Conservation (phyloP, 371 early-diverging fungal genomes). For the Funneliformis caledonium region DNA sequence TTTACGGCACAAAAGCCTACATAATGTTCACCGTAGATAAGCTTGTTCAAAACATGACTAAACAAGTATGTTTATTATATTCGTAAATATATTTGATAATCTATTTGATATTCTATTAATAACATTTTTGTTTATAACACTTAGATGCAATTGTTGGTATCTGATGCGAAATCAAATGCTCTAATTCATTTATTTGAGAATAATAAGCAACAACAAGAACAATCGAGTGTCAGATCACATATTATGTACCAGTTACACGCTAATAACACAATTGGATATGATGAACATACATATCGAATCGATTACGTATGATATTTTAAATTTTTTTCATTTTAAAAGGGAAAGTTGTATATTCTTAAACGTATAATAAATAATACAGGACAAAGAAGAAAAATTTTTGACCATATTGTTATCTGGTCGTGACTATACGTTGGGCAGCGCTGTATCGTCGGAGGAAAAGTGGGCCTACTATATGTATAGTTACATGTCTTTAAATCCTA, state of each 20-base stretch:
- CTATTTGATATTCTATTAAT: conserved; percentile 7
- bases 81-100: background rate
- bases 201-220: conserved; percentile 43
- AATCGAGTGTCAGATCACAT: conserved; percentile 20
- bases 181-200: conserved; percentile 51
- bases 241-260: conserved; percentile 40
- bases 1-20: conserved; percentile 89
- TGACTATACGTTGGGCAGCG: conserved; percentile 76
- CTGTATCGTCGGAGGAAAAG: conserved; percentile 82
- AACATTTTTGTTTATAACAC: background rate
- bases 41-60: conserved; percentile 72
- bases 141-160: conserved; percentile 17
- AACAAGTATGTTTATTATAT: conserved; percentile 63
- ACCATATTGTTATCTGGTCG: conserved; percentile 88
- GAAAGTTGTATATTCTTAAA: conserved; percentile 21
- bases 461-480: conserved; percentile 94
- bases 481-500: conserved; percentile 80
- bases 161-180: conserved; percentile 54
- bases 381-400: conserved; percentile 66
- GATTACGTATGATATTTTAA: conserved; percentile 30
- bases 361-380: conserved; percentile 44
- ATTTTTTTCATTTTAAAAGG: conserved; percentile 19
- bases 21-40: conserved; percentile 88
- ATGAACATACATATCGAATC: conserved; percentile 38
- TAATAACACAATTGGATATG: conserved; percentile 36